phyloP scores from a whole-genome alignment of 345 rosid species.

The Adansonia digitata region DNA sequence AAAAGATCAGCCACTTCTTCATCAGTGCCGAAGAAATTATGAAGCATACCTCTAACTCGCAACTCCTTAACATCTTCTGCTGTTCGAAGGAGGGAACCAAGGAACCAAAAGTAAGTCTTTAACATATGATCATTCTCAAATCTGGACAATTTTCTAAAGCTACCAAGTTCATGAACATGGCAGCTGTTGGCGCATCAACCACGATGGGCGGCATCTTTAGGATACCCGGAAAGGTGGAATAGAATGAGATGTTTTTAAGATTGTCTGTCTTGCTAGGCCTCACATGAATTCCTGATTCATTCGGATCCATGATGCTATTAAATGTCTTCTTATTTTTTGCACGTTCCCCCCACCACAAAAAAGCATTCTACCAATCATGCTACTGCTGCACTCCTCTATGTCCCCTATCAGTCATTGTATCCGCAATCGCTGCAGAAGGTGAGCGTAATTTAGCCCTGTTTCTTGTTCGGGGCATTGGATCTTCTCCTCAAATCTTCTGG shows the following conservation, averaged over 20 bases:
- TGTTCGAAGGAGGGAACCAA: not conserved
- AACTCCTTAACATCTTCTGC: not conserved
- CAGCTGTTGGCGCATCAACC: not conserved
- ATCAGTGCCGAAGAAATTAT: not conserved
- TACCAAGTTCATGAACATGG: conserved; percentile 13
- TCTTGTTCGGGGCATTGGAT: not conserved
- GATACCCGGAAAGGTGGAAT: not conserved
- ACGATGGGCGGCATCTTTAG: not conserved
- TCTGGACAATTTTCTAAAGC: not conserved
- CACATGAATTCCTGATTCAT: not conserved
- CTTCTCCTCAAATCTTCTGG: not conserved
- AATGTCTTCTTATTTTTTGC: not conserved
- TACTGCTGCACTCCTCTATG: not conserved
- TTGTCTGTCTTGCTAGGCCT: not conserved
- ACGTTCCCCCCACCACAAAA: not conserved
- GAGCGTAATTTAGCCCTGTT: not conserved
- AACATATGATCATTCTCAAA: not conserved
- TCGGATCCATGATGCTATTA: not conserved
- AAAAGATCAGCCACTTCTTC: not conserved
- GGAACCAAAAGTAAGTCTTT: not conserved
- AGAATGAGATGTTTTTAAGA: not conserved
- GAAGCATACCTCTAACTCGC: not conserved
- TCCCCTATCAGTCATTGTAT: not conserved
- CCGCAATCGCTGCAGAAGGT: conserved; percentile 22
- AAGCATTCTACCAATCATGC: not conserved